Percentiles rank a stretch among this genome's conserved stretches.
phyloP scores from a whole-genome alignment of 352 stramenopile species.

The Thraustochytrium sp. region DNA sequence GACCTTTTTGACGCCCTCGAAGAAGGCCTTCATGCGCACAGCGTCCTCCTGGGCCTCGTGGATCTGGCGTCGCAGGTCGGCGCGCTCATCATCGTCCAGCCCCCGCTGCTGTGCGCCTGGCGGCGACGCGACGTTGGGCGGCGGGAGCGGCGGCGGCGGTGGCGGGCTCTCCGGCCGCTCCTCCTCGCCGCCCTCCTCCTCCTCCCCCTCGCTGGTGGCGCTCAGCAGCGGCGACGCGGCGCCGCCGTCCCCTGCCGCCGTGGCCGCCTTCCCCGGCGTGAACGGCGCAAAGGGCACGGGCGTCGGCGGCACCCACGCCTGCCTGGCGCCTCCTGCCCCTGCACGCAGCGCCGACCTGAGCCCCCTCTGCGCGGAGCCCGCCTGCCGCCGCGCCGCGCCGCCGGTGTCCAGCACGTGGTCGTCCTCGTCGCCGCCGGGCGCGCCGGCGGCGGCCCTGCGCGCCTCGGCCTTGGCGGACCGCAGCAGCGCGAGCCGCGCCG shows the following conservation, averaged over 20 bases:
- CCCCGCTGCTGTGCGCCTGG: neutral
- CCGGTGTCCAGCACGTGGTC: neutral
- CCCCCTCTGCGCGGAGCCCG: neutral
- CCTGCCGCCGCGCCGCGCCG: neutral
- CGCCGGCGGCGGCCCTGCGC: neutral
- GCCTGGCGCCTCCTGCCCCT: neutral
- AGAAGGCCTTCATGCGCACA: constrained; percentile 24
- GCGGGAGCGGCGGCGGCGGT: neutral
- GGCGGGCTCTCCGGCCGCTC: neutral
- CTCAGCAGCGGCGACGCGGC: too few relatives aligned
- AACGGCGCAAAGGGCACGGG: neutral
- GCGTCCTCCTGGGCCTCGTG: constrained; percentile 11
- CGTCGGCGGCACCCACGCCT: neutral
- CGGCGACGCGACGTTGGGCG: neutral
- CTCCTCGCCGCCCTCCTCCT: neutral
- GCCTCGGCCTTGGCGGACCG: neutral
- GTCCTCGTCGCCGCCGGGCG: neutral
- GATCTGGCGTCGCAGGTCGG: neutral
- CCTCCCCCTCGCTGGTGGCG: neutral
- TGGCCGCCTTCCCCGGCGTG: neutral
- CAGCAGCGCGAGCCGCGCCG: neutral
- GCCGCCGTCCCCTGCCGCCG: neutral
- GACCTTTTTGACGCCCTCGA: constrained; percentile 28
- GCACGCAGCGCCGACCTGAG: neutral
- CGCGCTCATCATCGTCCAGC: neutral